Evolutionary conservation across 108 stramenopile genomes (phyloP), one percentile per base, ranked within the genome.

Genomic region (Phaeodactylum tricornutum): DNA sequence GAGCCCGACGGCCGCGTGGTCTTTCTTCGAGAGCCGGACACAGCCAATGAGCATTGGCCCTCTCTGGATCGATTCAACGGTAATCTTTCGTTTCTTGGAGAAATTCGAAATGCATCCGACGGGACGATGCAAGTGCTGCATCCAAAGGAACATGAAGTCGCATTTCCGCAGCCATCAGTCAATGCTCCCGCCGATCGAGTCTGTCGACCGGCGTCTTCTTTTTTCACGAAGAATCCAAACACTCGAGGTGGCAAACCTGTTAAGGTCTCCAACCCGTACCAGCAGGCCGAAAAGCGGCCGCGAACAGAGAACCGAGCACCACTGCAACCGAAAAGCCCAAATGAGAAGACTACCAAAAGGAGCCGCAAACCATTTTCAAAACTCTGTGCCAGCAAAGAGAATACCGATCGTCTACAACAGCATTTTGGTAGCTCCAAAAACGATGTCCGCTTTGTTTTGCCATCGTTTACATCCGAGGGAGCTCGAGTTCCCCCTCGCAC

Each of bases 71-170:
- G 72, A 17, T 74, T 68, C 33, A 43, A 39, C 11, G 44, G 21
- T 4, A 59, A 74, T 22, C 51, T 40, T 52, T 44, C 65, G 15
- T 72, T 72, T 42, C 44, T 72, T 16, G 71, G 66, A 30, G n/a
- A 31, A 14, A 16, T 48, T 8, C 2, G 2, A 16, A 40, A 20
- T 40, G 3, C 38, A 40, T n/a, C n/a, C n/a, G n/a, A 12, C 9
- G 33, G 33, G 9, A 34, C 12, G 33, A 34, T 34, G 33, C 9
- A 11, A 34, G 9, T 34, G 33, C 33, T 34, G 33, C 33, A 11
- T 8, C 33, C 33, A 34, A 11, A 12, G 33, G 33, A 34, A 8
- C 33, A 8, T 11, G 9, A 34, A 8, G 33, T 34, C 33, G 33
- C 39, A 5, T 41, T 41, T 41, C 4, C 21, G 16, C 4, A 20